phyloP scores from a whole-genome alignment of 1,139 yeast species.

The Geotrichum klebahnii region DNA sequence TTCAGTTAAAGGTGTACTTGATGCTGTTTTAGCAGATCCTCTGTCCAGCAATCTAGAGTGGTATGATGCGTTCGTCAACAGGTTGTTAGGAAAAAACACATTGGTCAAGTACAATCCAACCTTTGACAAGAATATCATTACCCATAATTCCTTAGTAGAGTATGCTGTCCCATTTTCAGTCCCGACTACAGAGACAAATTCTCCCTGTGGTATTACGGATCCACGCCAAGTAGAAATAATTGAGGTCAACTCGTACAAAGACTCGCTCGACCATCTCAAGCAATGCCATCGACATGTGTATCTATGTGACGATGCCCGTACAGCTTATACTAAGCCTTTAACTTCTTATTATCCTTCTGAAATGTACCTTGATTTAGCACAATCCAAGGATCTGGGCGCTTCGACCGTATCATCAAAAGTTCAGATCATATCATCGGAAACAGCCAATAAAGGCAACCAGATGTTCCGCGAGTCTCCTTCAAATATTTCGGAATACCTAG shows the following conservation, averaged over 20 bases:
- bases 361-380: constrained; percentile 28
- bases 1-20: constrained; percentile 32
- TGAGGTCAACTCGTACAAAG: constrained; percentile 35
- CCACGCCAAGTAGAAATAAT: constrained; percentile 5
- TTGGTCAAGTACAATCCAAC: constrained; percentile 33
- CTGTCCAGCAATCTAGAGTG: constrained; percentile 37
- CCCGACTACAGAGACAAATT: constrained; percentile 12
- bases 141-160: constrained; percentile 28
- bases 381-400: constrained; percentile 18
- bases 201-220: constrained; percentile 11
- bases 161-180: constrained; percentile 38
- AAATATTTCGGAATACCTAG: constrained; percentile 32
- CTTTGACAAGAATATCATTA: constrained; percentile 29
- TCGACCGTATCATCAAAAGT: constrained; percentile 6
- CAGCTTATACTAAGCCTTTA: constrained; percentile 24
- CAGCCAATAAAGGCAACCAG: constrained; percentile 32
- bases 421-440: constrained; percentile 24
- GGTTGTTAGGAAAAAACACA: constrained; percentile 38
- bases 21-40: constrained; percentile 40
- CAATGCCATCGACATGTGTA: constrained; percentile 35
- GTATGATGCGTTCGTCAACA: constrained; percentile 32
- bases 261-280: constrained; percentile 33
- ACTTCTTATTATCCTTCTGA: constrained; percentile 28
- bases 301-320: constrained; percentile 26
- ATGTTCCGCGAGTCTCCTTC: constrained; percentile 33